Conservation (phyloP, 148 eudicot genomes). For the Cornus controversa region DNA sequence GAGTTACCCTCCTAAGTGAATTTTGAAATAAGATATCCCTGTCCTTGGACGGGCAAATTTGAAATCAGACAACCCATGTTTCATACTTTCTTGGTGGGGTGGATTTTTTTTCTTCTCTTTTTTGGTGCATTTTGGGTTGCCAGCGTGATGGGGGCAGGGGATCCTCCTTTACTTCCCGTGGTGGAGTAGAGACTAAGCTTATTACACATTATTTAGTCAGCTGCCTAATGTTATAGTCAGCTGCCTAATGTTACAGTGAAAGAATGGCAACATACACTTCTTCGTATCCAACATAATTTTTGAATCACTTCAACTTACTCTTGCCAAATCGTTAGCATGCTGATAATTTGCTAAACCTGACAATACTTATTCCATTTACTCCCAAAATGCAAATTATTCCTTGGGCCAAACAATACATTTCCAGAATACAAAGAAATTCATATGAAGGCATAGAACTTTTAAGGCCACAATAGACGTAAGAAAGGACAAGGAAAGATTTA, state of each 20-base stretch:
- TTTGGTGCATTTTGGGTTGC: neutral
- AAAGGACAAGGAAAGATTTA: conserved; percentile 1
- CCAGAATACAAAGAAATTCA: neutral
- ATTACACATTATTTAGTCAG: too few relatives aligned
- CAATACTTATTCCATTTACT: neutral
- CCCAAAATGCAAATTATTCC: neutral
- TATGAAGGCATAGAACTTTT: neutral
- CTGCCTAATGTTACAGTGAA: too few relatives aligned
- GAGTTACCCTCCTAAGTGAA: neutral
- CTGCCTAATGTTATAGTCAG: too few relatives aligned
- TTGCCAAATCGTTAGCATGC: neutral
- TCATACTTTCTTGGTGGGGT: too few relatives aligned
- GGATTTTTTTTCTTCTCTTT: too few relatives aligned
- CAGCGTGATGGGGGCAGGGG: too few relatives aligned
- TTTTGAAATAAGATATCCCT: neutral
- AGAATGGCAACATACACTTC: neutral
- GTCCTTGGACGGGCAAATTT: too few relatives aligned
- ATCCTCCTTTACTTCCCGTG: too few relatives aligned
- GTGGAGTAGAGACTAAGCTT: too few relatives aligned
- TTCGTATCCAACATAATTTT: neutral
- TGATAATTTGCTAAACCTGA: neutral
- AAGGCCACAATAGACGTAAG: neutral
- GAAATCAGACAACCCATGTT: neutral
- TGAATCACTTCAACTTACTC: neutral
- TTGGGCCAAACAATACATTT: neutral